phyloP scores from a whole-genome alignment of 805 yeast species.

The Candida silvatica region DNA sequence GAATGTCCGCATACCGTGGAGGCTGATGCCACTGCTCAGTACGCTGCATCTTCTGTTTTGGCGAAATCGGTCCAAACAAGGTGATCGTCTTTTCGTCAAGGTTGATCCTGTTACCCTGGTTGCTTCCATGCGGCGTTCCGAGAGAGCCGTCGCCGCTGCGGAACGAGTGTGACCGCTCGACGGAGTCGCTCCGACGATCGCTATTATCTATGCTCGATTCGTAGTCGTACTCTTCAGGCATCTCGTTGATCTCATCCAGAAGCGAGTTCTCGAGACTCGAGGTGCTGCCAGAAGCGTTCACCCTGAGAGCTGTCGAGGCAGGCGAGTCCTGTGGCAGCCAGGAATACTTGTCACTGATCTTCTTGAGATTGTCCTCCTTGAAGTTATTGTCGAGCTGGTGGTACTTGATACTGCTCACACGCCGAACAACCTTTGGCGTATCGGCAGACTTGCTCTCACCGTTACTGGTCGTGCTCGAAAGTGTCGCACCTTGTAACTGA shows the following conservation, averaged over 20 bases:
- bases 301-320: too few species aligned
- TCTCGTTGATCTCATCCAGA: conserved; percentile 27
- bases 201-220: background rate
- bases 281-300: background rate
- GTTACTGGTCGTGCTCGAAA: too few species aligned
- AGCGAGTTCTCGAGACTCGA: conserved; percentile 15
- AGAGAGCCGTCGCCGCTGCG: background rate
- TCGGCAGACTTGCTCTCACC: background rate
- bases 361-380: conserved; percentile 5
- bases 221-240: conserved; percentile 27
- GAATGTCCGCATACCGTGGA: too few species aligned
- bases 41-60: background rate
- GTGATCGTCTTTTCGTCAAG: conserved; percentile 22
- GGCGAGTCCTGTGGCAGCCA: too few species aligned
- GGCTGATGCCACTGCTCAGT: too few species aligned
- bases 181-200: background rate
- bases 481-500: background rate
- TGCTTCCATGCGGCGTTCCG: background rate
- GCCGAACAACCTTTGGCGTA: background rate
- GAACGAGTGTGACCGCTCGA: background rate
- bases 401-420: conserved; percentile 4
- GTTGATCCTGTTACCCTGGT: conserved; percentile 10
- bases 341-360: conserved; percentile 2
- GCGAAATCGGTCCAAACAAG: conserved; percentile 15
- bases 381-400: conserved; percentile 6